Base-by-base conservation (phyloP, 805 yeast species). In the Monosporozyma yasuniensis region DNA sequence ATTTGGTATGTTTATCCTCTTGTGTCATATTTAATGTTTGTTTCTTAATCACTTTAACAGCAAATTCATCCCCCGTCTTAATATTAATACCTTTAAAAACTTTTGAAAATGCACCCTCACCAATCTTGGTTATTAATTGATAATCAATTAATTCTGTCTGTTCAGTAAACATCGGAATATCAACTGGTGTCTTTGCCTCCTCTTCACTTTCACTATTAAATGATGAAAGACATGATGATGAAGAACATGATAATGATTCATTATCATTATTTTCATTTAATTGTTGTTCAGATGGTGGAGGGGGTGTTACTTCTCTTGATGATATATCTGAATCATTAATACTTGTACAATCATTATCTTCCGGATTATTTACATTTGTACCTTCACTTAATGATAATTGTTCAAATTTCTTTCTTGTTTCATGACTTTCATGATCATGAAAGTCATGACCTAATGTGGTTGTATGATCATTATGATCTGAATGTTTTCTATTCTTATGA, bases 91-190 rank as follows among this genome's bases (percentile, higher is more conserved):
- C 90, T 48, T 78, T 77, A 66, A 80, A 83, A 16, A 86, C 95
- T 28, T 79, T 75, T 3, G 90, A 83, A 56, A 86, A 86, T 0
- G 95, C 90, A 23, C 95, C 95, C 64, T 86, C 93, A 8, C 95
- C 95, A 54, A 86, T 75, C 59, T 75, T 74, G 42, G 71, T 71
- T 3, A 73, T 48, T 25, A 79, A 58, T 47, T 63, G 64, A 56
- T 75, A 79, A 3, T 57, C 64, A 16, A 38, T 59, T n/a, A 65
- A 48, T 35, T 61, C 65, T 46, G 61, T 56, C 54, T 75, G 78
- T 42, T 68, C 68, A 18, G 28, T 28, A 58, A 59, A 41, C 32
- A 38, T 14, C 4, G 44, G 43, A 16, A 32, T 32, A 32, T 32
- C 35, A 7, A 32, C n/a, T 25, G 27, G 27, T 25, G 27, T 25